A percentile compares a stretch with the other conserved stretches of the same genome.
Evolutionary conservation across 2,329 filamentous ascomycete genomes (phyloP).

Genomic region (Teratosphaeria epicoccoides): DNA sequence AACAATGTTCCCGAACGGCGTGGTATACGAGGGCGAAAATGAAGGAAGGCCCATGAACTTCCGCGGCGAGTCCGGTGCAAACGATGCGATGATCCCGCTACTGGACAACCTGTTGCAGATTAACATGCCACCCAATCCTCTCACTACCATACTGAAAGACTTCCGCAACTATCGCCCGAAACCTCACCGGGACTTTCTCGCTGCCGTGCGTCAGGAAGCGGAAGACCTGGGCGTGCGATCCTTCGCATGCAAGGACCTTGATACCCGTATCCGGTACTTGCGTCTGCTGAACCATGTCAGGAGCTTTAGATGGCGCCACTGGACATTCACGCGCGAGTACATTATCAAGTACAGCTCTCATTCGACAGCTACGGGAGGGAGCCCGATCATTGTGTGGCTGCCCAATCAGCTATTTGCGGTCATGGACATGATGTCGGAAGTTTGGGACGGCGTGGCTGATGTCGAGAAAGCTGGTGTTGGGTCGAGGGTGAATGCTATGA

Average conservation of each 20-base stretch:
- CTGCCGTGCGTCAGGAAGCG: slow-evolving; percentile 51
- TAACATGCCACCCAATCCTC: slow-evolving; percentile 76
- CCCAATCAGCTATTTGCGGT: slow-evolving; percentile 72
- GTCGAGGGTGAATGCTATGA: slow-evolving; percentile 40
- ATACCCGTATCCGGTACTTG: slow-evolving; percentile 35
- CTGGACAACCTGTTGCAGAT: slow-evolving; percentile 81
- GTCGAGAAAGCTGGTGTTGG: slow-evolving; percentile 6
- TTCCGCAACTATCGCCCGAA: slow-evolving; percentile 83
- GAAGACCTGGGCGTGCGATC: slow-evolving; percentile 45
- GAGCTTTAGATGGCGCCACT: slow-evolving; percentile 74
- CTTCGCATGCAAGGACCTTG: slow-evolving; percentile 35
- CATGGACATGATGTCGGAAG: slow-evolving; percentile 55
- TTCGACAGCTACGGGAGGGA: slow-evolving; percentile 69
- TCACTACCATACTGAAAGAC: slow-evolving; percentile 78
- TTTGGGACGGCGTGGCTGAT: slow-evolving; percentile 35
- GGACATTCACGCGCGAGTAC: slow-evolving; percentile 77
- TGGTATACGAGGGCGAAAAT: slow-evolving; percentile 76
- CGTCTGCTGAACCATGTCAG: slow-evolving; percentile 59
- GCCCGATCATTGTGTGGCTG: slow-evolving; percentile 74
- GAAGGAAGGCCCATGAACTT: slow-evolving; percentile 62
- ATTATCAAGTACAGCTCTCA: slow-evolving; percentile 68
- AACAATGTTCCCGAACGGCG: slow-evolving; percentile 86
- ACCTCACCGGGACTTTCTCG: slow-evolving; percentile 77
- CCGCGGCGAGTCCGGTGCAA: slow-evolving; percentile 85
- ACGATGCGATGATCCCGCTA: slow-evolving; percentile 83